Evolutionary conservation across 768 basidiomycete species (phyloP).

Genomic region (Suillus cothurnatus): DNA sequence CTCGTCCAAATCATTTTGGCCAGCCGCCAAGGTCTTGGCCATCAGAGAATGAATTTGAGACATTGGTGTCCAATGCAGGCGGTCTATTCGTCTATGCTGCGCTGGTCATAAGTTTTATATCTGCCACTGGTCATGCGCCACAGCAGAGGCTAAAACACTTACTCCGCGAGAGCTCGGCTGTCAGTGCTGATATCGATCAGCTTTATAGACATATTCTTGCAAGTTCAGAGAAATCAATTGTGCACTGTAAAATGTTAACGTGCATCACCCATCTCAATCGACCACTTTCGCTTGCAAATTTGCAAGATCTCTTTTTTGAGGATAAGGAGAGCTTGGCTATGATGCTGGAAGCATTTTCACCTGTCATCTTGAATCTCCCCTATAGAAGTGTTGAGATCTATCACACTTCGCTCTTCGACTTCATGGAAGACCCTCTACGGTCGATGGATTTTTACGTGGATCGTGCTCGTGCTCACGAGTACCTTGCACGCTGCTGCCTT

Average conservation of each 20-base stretch:
- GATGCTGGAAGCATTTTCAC: background rate
- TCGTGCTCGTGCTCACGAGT: too few species aligned
- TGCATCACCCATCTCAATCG: background rate
- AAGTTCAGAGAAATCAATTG: background rate
- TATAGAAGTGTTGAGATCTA: too few species aligned
- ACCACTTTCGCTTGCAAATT: background rate
- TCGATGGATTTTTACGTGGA: too few species aligned
- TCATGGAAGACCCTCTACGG: too few species aligned
- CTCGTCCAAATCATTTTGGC: constrained; percentile 7
- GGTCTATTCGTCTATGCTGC: constrained; percentile 17
- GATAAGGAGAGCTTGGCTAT: background rate
- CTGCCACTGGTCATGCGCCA: background rate
- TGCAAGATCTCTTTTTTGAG: background rate
- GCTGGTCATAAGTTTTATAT: constrained; percentile 17
- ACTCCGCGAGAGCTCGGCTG: background rate
- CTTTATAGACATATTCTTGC: background rate
- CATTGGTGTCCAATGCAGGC: background rate
- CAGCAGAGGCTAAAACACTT: background rate
- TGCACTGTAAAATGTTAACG: background rate
- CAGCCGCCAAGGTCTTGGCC: constrained; percentile 18
- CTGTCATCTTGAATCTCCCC: too few species aligned
- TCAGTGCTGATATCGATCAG: background rate
- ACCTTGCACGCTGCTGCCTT: too few species aligned
- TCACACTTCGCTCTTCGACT: too few species aligned
- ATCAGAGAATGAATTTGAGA: constrained; percentile 16